Base-by-base conservation (phyloP, 2,329 filamentous ascomycete species). In the Intubia oerlemansii region DNA sequence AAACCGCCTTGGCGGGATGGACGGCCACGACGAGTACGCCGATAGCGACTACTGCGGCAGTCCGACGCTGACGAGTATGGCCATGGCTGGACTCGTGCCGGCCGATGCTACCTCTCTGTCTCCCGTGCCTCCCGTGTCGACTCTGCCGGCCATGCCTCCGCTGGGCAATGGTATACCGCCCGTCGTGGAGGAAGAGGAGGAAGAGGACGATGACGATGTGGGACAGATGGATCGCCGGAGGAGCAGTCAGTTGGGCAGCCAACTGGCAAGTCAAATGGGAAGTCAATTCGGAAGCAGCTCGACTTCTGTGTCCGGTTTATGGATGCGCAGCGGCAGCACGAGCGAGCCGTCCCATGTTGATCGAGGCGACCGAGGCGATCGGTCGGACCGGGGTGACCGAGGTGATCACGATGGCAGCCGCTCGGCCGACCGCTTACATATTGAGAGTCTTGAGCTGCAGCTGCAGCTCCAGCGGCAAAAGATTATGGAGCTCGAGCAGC, bases 1-100 rank as follows among this genome's bases (percentile, higher is more conserved):
- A n/a, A n/a, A n/a, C n/a, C n/a, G n/a, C n/a, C n/a, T n/a, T n/a
- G n/a, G n/a, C n/a, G n/a, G n/a, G n/a, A n/a, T n/a, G n/a, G 36
- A 33, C 28, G 35, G 27, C 5, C 19, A 20, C 16, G 55, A 57
- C 14, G 54, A 57, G 13, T 61, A 59, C 7, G 47, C 46, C 6
- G 50, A 44, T 2, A 62, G 59, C 33, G 46, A n/a, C n/a, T n/a
- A 47, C 4, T 42, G 54, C 1, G 58, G 53, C 5, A 66, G 62
- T 26, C 62, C 62, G 7, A 66, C 59, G 1, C 38, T 64, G 25
- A 59, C 55, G 12, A 29, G 21, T 5, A 27, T 34, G n/a, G 15
- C 18, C 2, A 15, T 14, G 50, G 28, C 24, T 49, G 32, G 17
- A 48, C 31, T 24, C 27, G 14, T 34, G 23, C 34, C 36, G 21